Evolutionary conservation across 2,329 filamentous ascomycete species (phyloP), one percentile per base, ranked within the genome.

Genomic region (Leptographium flavum): DNA sequence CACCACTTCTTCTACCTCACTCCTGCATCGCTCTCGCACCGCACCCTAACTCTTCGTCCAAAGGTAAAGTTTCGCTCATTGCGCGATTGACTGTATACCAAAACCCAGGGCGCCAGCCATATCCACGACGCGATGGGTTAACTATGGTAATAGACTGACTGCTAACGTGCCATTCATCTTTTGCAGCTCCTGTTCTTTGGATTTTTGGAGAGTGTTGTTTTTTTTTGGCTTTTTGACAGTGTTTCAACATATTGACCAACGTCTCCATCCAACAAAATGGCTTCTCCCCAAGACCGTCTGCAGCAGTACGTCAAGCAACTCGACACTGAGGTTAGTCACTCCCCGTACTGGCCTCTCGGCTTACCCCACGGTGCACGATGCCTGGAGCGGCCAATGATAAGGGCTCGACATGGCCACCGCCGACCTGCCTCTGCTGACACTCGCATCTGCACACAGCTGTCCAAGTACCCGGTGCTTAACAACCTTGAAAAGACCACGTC

Each of bases 401-500:
- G 36, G 17, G 22, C n/a, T 28, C n/a, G n/a, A 21, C 17, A 5
- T 4, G n/a, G 39, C 22, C 27, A 15, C 14, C 15, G 22, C 11
- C 10, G n/a, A 30, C 21, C 21, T 22, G 19, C 19, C 17, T 41
- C 31, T 21, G 17, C 45, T 45, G 37, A 48, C 36, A 30, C 22
- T 35, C 13, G 19, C n/a, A 11, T 31, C 8, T 42, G 19, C n/a
- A 3, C 48, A 56, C 63, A 92, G 85, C 79, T 92, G 54, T 85
- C 83, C 64, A 90, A 88, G 66, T 92, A 92, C 70, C 82, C 82
- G 56, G 66, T 74, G 58, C 76, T 92, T 62, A 83, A 80, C 74
- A 87, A 90, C 69, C 74, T 92, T 58, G 86, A 93, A 76, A 84
- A 81, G 74, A 79, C 84, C 65, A 83, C 81, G 53, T 79, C 76